A percentile compares a stretch with the other conserved stretches of the same genome.
Evolutionary conservation across 257 asterid species (phyloP).

Genomic region (Avicennia marina): DNA sequence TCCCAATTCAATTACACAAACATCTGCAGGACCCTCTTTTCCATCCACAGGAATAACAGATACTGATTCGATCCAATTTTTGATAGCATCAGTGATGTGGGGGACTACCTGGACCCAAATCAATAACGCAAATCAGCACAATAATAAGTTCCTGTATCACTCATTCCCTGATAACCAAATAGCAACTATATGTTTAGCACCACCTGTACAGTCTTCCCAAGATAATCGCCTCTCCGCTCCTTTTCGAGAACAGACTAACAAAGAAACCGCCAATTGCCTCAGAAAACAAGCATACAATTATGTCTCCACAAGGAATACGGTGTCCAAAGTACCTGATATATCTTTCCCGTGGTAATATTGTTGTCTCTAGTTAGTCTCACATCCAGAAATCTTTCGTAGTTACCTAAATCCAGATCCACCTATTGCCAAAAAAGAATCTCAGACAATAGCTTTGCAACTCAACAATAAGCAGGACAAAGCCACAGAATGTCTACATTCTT

Average conservation of each 20-base stretch:
- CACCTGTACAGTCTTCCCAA: conserved; percentile 99
- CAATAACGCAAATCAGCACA: background rate
- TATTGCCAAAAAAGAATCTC: conserved; percentile 21
- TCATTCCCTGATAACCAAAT: background rate
- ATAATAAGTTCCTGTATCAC: background rate
- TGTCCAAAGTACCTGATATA: conserved; percentile 70
- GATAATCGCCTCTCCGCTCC: conserved; percentile 94
- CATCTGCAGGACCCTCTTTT: conserved; percentile 86
- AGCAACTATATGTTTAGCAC: conserved; percentile 14
- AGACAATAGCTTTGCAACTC: conserved; percentile 14
- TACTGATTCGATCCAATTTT: conserved; percentile 84
- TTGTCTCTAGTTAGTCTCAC: conserved; percentile 90
- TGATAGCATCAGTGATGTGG: conserved; percentile 88
- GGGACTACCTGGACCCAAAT: conserved; percentile 71
- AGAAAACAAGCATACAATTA: conserved; percentile 15
- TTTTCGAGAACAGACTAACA: conserved; percentile 87
- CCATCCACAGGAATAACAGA: conserved; percentile 84
- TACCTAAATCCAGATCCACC: conserved; percentile 99
- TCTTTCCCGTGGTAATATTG: conserved; percentile 97
- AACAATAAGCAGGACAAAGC: too few species aligned
- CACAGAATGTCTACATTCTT: too few species aligned
- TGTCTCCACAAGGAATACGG: background rate
- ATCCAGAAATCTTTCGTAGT: conserved; percentile 93
- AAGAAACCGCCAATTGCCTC: conserved; percentile 22
- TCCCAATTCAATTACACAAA: conserved; percentile 95